These are phyloP conservation scores for Prunus salicina DNA, from an alignment of 306 rosid genomes.

Conservation along the genomic window DNA sequence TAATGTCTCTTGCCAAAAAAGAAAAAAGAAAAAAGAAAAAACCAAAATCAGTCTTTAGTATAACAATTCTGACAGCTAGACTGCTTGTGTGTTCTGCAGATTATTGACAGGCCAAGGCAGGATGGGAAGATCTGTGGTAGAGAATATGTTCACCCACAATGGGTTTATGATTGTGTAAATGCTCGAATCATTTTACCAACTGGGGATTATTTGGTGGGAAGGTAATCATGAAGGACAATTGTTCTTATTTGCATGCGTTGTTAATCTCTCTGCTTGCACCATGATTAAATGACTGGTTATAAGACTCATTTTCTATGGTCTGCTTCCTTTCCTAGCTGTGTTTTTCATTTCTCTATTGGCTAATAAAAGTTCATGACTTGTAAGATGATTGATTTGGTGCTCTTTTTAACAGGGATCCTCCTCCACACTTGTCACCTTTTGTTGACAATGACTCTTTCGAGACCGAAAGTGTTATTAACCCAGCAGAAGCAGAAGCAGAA, in stretches of 20 bases:
- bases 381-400: background rate
- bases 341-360: background rate
- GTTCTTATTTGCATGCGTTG: too few relatives aligned
- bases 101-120: slow-evolving; percentile 78
- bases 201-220: slow-evolving; percentile 70
- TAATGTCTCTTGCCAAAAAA: too few relatives aligned
- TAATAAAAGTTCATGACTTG: background rate
- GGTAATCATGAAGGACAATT: slow-evolving; percentile 37
- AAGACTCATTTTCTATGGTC: too few relatives aligned
- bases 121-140: slow-evolving; percentile 66
- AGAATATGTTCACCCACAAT: slow-evolving; percentile 93
- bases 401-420: slow-evolving; percentile 62
- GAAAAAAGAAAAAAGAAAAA: too few relatives aligned
- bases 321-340: too few relatives aligned
- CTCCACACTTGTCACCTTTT: slow-evolving; percentile 93
- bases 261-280: too few relatives aligned
- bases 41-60: background rate
- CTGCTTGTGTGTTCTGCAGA: slow-evolving; percentile 44
- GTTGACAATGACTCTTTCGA: slow-evolving; percentile 77
- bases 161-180: slow-evolving; percentile 87
- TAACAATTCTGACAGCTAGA: slow-evolving; percentile 1
- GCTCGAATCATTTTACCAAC: slow-evolving; percentile 75
- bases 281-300: too few relatives aligned
- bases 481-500: slow-evolving; percentile 85
- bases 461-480: slow-evolving; percentile 71